A percentile compares a stretch with the other conserved stretches of the same genome.
Evolutionary conservation across 345 rosid species (phyloP).

Genomic region (Sisymbrium altissimum): DNA sequence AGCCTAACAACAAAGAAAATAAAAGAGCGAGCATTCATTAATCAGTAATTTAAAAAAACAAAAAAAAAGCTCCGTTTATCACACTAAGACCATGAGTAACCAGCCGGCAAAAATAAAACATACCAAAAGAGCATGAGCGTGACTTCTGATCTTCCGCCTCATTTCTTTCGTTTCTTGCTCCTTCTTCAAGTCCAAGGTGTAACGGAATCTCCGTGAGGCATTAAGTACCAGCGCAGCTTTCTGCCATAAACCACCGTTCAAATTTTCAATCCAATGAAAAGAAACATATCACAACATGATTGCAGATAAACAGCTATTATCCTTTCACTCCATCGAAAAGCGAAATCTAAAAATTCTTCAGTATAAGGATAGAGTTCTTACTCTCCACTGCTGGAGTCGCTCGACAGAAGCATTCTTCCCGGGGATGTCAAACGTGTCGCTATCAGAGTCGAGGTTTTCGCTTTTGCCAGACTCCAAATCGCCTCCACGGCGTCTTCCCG

Average conservation of each 20-base stretch:
- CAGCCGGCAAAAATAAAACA: background rate
- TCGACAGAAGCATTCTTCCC: constrained; percentile 65
- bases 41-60: background rate
- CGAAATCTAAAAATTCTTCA: too few relatives aligned
- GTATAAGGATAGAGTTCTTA: too few relatives aligned
- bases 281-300: too few relatives aligned
- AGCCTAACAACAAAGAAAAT: constrained; percentile 48
- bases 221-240: constrained; percentile 96
- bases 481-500: constrained; percentile 34
- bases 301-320: too few relatives aligned
- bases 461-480: constrained; percentile 55
- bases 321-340: background rate
- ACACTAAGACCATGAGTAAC: background rate
- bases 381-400: constrained; percentile 87
- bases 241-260: constrained; percentile 42
- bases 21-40: background rate
- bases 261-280: too few relatives aligned
- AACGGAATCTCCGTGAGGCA: constrained; percentile 95
- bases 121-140: constrained; percentile 68
- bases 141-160: constrained; percentile 64
- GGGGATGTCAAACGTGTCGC: constrained; percentile 60
- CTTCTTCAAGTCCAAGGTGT: constrained; percentile 90
- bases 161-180: constrained; percentile 63
- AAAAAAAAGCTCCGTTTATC: background rate
- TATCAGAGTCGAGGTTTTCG: constrained; percentile 32